A percentile compares a stretch with the other conserved stretches of the same genome.
phyloP scores from a whole-genome alignment of 108 stramenopile species.

The Skeletonema potamos region DNA sequence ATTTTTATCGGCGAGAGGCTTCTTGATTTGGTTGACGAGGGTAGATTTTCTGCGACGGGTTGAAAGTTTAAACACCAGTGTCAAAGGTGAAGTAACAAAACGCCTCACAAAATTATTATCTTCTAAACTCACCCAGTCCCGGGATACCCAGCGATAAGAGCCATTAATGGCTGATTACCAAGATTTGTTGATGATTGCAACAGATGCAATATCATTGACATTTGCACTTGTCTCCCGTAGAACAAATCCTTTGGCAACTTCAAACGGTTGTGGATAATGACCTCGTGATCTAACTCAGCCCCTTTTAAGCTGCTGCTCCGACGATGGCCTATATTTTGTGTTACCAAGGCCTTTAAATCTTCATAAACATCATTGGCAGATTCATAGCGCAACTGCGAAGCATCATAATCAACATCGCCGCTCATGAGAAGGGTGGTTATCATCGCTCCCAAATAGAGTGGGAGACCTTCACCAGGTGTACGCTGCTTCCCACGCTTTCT shows the following conservation, averaged over 20 bases:
- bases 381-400: constrained; percentile 15
- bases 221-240: constrained; percentile 30
- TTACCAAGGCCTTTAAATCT: constrained; percentile 27
- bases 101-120: background rate
- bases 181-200: constrained; percentile 6
- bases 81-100: background rate
- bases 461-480: constrained; percentile 14
- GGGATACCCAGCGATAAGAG: constrained; percentile 24
- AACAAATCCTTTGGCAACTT: constrained; percentile 12
- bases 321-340: background rate
- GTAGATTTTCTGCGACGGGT: constrained; percentile 15
- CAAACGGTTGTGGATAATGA: background rate
- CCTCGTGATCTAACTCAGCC: background rate
- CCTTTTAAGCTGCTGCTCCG: background rate
- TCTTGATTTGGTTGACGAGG: constrained; percentile 27
- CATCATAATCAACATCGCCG: background rate
- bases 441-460: constrained; percentile 22
- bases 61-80: background rate
- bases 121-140: constrained; percentile 17
- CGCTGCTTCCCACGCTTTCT: constrained; percentile 23
- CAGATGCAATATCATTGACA: constrained; percentile 35
- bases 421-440: constrained; percentile 19
- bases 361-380: constrained; percentile 18
- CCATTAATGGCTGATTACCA: constrained; percentile 25
- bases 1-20: constrained; percentile 9